These are phyloP conservation scores for Pseudogymnoascus sp. DNA, from an alignment of 2,329 filamentous ascomycete species.

Conservation along the genomic window DNA sequence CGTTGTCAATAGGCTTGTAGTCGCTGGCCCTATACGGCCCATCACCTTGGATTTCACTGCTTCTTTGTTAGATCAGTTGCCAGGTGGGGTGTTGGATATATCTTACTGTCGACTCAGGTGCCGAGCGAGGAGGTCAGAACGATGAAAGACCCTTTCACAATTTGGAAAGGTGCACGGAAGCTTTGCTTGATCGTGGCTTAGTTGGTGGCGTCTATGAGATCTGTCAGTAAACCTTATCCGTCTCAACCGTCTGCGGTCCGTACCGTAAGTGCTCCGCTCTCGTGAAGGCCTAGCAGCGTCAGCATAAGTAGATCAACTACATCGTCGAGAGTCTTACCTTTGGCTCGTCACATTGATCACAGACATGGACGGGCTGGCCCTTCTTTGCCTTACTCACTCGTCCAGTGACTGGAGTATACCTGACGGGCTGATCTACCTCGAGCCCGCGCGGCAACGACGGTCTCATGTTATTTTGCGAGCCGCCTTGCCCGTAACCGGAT, in stretches of 20 bases:
- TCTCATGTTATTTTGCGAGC: background rate
- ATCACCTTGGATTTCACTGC: conserved; percentile 36
- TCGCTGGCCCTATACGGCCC: conserved; percentile 28
- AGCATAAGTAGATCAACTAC: conserved; percentile 11
- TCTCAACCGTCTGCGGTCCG: conserved; percentile 13
- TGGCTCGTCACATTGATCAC: conserved; percentile 23
- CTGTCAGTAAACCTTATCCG: conserved; percentile 2
- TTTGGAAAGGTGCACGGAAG: conserved; percentile 43
- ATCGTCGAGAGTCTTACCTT: conserved; percentile 15
- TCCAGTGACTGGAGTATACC: conserved; percentile 29
- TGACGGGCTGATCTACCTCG: conserved; percentile 23
- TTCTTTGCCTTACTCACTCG: conserved; percentile 29
- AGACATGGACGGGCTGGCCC: conserved; percentile 28
- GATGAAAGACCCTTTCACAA: conserved; percentile 50
- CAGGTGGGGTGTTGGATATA: conserved; percentile 9
- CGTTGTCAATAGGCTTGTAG: conserved; percentile 32
- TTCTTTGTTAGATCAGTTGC: conserved; percentile 13
- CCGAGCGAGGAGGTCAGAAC: conserved; percentile 50
- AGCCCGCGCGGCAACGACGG: background rate
- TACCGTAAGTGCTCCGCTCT: conserved; percentile 55
- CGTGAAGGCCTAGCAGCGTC: conserved; percentile 45
- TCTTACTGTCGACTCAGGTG: conserved; percentile 45
- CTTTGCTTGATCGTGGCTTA: conserved; percentile 48
- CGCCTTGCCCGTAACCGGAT: conserved; percentile 2
- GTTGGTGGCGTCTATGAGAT: conserved; percentile 46